Evolutionary conservation across 2,329 filamentous ascomycete species (phyloP), one percentile per base, ranked within the genome.

Genomic region (Xylaria sp.): DNA sequence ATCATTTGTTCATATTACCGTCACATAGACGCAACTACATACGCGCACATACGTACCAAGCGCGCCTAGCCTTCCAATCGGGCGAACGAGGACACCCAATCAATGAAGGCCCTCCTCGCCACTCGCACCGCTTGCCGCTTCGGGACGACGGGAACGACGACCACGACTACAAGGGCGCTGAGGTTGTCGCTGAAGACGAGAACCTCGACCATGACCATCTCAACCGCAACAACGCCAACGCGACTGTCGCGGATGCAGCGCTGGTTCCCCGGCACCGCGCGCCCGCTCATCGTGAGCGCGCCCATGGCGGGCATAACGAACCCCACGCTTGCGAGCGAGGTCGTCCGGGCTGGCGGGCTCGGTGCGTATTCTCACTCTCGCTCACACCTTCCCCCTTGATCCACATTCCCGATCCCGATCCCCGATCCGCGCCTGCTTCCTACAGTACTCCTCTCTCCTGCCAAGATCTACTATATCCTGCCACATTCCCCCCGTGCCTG

Each of bases 261-360:
- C 28, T 80, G 78, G 75, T 83, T 83, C 67, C 81, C 82, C 3
- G 77, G 78, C 64, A 79, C 79, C 20, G 69, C 75, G 6, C 71
- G 74, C 25, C 83, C 83, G 23, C 71, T 83, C 12, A 73, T 84
- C 46, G 75, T 83, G 57, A 80, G 77, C 51, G 83, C 82, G 9
- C 82, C 82, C 12, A 82, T 85, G 82, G 78, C 80, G 12, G 77
- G 75, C 55, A 73, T 80, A 36, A 72, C 79, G 1, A 82, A 81
- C 52, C 75, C 79, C 41, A 78, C 72, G 55, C 76, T 84, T 13
- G 82, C 81, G 6, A 77, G 80, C 13, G 80, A 82, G 54, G 81
- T 83, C 6, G 76, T 78, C 60, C 79, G 79, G 55, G 82, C 82
- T 7, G 80, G 82, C 13, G 82, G 83, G 0, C 71, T 84, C 1